Evolutionary conservation across 129 eudicot genomes (phyloP).

Genomic region (Flaveria robusta): DNA sequence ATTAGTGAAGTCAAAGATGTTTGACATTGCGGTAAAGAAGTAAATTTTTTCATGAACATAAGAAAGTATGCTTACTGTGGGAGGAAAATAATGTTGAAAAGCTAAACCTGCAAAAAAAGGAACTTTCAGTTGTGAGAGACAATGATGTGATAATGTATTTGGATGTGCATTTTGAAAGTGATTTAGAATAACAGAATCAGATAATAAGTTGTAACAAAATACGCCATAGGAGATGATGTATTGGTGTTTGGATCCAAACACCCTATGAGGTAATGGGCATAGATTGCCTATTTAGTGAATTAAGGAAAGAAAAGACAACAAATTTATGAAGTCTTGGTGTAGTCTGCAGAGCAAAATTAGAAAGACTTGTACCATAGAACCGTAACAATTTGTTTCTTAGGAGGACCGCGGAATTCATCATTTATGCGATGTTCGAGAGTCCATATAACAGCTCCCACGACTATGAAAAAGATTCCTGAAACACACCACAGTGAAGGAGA

Average conservation of each 20-base stretch:
- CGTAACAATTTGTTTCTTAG: slow-evolving; percentile 56
- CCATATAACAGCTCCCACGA: slow-evolving; percentile 65
- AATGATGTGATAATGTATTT: not conserved
- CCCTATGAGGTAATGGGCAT: not conserved
- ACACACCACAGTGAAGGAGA: slow-evolving; percentile 61
- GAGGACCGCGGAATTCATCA: slow-evolving; percentile 78
- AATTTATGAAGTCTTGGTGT: not conserved
- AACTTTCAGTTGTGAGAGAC: not conserved
- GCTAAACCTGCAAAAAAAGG: slow-evolving; percentile 73
- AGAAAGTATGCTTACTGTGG: slow-evolving; percentile 56
- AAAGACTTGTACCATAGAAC: slow-evolving; percentile 53
- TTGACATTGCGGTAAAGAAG: not conserved
- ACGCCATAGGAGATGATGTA: not conserved
- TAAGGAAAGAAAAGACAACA: not conserved
- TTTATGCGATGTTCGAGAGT: slow-evolving; percentile 69
- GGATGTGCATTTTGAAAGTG: not conserved
- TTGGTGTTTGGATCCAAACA: not conserved
- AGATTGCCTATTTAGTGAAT: not conserved
- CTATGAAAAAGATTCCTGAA: slow-evolving; percentile 49
- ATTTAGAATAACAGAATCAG: too few species aligned
- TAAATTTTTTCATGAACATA: not conserved
- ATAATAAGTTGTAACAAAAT: too few species aligned
- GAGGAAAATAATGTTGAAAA: slow-evolving; percentile 67
- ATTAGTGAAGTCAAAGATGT: not conserved
- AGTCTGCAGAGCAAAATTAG: not conserved